phyloP scores from a whole-genome alignment of 148 eudicot genomes.

The Camellia lanceoleosa region DNA sequence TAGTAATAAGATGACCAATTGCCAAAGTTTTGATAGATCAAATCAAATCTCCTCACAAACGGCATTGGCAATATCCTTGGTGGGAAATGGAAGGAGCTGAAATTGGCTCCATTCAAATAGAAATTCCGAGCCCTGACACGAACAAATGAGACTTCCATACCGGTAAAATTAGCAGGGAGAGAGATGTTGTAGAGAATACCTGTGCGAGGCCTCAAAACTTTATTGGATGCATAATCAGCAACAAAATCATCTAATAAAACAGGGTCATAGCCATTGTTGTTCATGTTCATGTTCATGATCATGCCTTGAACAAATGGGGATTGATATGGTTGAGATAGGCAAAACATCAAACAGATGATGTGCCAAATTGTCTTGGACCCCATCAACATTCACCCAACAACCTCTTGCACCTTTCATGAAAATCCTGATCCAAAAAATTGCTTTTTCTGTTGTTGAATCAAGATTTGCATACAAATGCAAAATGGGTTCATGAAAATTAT shows the following conservation, averaged over 20 bases:
- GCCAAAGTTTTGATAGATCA: slow-evolving; percentile 62
- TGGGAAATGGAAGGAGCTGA: slow-evolving; percentile 51
- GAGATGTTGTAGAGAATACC: slow-evolving; percentile 53
- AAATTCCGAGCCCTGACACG: slow-evolving; percentile 44
- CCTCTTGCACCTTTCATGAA: background rate
- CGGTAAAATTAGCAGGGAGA: slow-evolving; percentile 58
- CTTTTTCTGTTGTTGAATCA: no score
- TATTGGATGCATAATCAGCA: slow-evolving; percentile 26
- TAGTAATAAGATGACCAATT: slow-evolving; percentile 61
- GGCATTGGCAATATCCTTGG: slow-evolving; percentile 40
- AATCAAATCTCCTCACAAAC: slow-evolving; percentile 43
- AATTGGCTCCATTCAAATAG: slow-evolving; percentile 45
- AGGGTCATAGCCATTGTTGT: background rate
- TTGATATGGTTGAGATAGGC: background rate
- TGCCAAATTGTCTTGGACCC: slow-evolving; percentile 38
- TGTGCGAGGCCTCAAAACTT: slow-evolving; percentile 31
- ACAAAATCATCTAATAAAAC: slow-evolving; percentile 45
- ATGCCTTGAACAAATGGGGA: slow-evolving; percentile 16
- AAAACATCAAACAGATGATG: slow-evolving; percentile 33
- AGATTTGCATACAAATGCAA: no score
- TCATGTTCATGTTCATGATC: background rate
- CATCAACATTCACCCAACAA: slow-evolving; percentile 33
- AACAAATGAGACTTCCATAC: slow-evolving; percentile 45
- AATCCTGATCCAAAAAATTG: no score
- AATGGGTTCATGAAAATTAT: no score